Base-by-base conservation (phyloP, 495 filamentous ascomycete genomes). In the Cercophora scortea region DNA sequence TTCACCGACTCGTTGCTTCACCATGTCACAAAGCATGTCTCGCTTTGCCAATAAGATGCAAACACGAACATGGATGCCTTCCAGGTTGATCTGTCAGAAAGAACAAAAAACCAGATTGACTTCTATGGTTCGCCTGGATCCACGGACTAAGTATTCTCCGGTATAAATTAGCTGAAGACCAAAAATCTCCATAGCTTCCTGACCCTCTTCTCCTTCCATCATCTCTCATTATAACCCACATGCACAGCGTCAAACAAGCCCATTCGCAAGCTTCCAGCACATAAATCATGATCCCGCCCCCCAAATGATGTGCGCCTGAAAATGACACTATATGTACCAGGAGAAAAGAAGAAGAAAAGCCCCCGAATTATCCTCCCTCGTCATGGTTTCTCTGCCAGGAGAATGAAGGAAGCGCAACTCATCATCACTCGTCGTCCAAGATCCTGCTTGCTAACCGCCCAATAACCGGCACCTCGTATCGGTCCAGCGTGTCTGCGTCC, bases 401-500 rank as follows among this genome's bases (percentile, higher is more conserved):
- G 10, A 18, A 35, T 16, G 38, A 16, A 7, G 8, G 18, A 17
- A 43, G 18, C 19, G 15, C 53, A 69, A 97, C 74, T 97, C 92
- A 66, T 94, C 85, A 69, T 97, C 92, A 97, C 74, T 97, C 92
- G 66, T 94, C 86, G 69, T 97, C 92, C 52, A 97, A 77, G 67
- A 96, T 90, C 18, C 86, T 86, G 71, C 87, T 95, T 38, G 92
- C 92, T 65, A 96, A 74, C 35, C 73, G 73, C 8, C 88, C 88
- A 61, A 96, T 86, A 66, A 94, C 80, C 4, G 92, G 92, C n/a
- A 96, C 79, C 66, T 96, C 89, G 56, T 84, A 84, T 69, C 80
- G 84, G 64, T 96, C 93, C 42, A 96, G 76, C 7, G 88, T 95
- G 57, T 93, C 90, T 33, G 92, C 90, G 74, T 96, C 90, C 52